phyloP scores from a whole-genome alignment of 2,329 filamentous ascomycete species.

The Teratosphaeria epicoccoides region DNA sequence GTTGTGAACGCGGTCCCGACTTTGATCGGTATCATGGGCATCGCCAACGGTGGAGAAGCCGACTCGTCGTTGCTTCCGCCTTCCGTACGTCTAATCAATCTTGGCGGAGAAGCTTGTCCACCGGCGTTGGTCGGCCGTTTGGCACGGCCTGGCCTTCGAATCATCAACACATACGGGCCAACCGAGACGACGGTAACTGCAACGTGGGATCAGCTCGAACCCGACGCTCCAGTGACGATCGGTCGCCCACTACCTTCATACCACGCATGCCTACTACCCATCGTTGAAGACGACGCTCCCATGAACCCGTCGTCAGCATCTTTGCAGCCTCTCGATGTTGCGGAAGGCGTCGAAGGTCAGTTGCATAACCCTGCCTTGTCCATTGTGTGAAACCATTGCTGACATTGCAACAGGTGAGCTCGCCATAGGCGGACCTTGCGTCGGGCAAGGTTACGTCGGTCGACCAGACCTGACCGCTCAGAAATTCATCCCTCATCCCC shows the following conservation, averaged over 20 bases:
- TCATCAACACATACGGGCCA: neutral
- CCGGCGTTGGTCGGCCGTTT: neutral
- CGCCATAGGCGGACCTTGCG: neutral
- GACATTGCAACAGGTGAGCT: neutral
- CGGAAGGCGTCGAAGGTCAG: neutral
- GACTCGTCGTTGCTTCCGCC: neutral
- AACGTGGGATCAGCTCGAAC: neutral
- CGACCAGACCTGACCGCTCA: constrained; percentile 11
- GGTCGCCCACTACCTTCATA: neutral
- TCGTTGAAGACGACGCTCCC: neutral
- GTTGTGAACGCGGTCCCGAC: neutral
- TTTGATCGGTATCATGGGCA: neutral
- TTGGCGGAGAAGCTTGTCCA: neutral
- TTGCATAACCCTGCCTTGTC: neutral
- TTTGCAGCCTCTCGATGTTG: neutral
- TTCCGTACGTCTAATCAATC: neutral
- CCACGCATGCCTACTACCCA: neutral
- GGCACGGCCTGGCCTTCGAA: neutral
- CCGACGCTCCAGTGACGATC: neutral
- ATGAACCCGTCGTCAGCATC: neutral
- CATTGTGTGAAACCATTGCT: neutral
- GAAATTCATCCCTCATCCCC: constrained; percentile 16
- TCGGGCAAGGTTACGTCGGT: neutral
- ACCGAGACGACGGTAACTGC: neutral
- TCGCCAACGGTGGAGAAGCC: neutral